Conservation (phyloP, 257 asterid species). For the Ophiorrhiza pumila region DNA sequence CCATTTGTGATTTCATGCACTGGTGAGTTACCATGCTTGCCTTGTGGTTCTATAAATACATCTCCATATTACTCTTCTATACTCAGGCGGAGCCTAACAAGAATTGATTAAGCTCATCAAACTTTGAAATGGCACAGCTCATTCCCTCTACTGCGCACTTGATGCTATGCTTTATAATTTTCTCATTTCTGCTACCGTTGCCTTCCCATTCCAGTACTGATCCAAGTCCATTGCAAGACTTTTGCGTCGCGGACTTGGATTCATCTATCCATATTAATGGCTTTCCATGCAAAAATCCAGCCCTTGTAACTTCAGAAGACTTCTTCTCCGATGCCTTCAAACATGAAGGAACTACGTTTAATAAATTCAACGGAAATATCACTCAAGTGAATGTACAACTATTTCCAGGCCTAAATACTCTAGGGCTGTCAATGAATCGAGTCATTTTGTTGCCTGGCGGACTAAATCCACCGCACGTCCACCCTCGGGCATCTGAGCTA, state of each 20-base stretch:
- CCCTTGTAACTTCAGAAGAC: conserved; percentile 10
- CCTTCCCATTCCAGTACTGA: not conserved
- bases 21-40: too few relatives aligned
- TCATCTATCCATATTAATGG: not conserved
- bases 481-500: conserved; percentile 23
- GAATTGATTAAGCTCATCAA: not conserved
- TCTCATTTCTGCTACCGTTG: not conserved
- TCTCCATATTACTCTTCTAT: too few relatives aligned
- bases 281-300: conserved; percentile 18
- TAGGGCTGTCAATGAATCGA: conserved; percentile 20
- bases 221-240: conserved; percentile 10
- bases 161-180: not conserved
- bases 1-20: too few relatives aligned
- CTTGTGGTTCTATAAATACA: too few relatives aligned
- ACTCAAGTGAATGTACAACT: not conserved
- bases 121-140: not conserved
- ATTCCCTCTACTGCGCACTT: not conserved
- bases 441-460: conserved; percentile 17
- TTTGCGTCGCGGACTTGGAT: conserved; percentile 10
- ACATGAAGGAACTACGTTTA: not conserved
- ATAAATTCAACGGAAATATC: not conserved
- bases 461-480: conserved; percentile 24
- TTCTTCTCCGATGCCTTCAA: conserved; percentile 16
- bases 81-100: too few relatives aligned
- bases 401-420: conserved; percentile 20